Conservation (phyloP, 345 rosid genomes). For the Luvunga scandens region DNA sequence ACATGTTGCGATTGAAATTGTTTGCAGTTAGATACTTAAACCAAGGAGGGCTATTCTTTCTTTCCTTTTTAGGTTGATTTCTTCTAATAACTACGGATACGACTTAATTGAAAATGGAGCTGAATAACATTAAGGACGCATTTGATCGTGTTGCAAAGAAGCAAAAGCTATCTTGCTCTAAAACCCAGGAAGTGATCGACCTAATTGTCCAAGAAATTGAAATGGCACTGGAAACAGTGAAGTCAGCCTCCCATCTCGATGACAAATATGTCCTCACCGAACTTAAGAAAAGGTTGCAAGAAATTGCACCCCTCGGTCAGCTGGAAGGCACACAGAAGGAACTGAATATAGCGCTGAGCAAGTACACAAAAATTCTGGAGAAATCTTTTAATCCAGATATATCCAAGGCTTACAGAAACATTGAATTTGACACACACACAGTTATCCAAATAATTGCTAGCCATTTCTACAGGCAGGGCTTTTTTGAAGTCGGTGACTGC, state of each 20-base stretch:
- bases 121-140: conserved; percentile 69
- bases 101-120: conserved; percentile 46
- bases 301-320: conserved; percentile 40
- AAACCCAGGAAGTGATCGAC: conserved; percentile 55
- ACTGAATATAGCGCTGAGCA: conserved; percentile 52
- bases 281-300: conserved; percentile 44
- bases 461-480: conserved; percentile 66
- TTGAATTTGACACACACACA: conserved; percentile 50
- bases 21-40: neutral
- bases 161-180: conserved; percentile 58
- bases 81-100: neutral
- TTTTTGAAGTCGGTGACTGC: conserved; percentile 65
- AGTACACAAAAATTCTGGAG: conserved; percentile 62
- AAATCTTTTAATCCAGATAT: conserved; percentile 58
- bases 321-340: conserved; percentile 66
- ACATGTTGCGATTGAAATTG: neutral
- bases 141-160: conserved; percentile 75
- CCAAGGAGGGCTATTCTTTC: neutral
- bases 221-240: conserved; percentile 33
- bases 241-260: conserved; percentile 24
- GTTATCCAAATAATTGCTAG: conserved; percentile 64
- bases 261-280: conserved; percentile 36
- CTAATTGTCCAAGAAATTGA: conserved; percentile 51
- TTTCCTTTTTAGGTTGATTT: neutral
- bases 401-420: conserved; percentile 61